These are phyloP conservation scores for Sclerotinia nivalis DNA, from an alignment of 2,329 filamentous ascomycete genomes.

Conservation along the genomic window DNA sequence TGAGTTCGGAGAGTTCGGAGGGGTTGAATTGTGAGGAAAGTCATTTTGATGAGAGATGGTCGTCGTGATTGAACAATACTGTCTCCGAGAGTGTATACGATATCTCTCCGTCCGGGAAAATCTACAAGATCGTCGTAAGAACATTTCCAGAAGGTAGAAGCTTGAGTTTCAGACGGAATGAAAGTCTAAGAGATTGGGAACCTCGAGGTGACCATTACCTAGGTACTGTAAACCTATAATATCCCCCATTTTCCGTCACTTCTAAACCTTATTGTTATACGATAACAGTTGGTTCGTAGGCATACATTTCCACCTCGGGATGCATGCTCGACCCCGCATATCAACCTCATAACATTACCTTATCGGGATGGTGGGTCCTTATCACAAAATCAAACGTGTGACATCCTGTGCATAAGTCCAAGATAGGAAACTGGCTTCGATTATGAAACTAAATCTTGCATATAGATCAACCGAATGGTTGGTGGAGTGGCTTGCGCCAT, in stretches of 20 bases:
- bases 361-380: slow-evolving; percentile 16
- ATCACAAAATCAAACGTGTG: slow-evolving; percentile 1
- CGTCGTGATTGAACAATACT: not conserved
- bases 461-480: not conserved
- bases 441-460: not conserved
- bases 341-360: not conserved
- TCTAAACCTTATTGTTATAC: not conserved
- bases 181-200: not conserved
- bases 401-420: not conserved
- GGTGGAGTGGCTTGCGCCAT: not conserved
- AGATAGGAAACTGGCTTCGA: slow-evolving; percentile 11
- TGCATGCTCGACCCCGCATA: slow-evolving; percentile 13
- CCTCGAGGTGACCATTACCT: not conserved
- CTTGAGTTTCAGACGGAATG: not conserved
- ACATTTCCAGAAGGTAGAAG: not conserved
- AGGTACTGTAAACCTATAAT: not conserved
- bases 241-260: not conserved
- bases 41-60: slow-evolving; percentile 1
- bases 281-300: slow-evolving; percentile 1
- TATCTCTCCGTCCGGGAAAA: not conserved
- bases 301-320: not conserved
- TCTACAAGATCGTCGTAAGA: slow-evolving; percentile 1
- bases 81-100: not conserved
- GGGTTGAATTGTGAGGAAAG: not conserved
- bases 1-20: not conserved